A percentile compares a stretch with the other conserved stretches of the same genome.
These are phyloP conservation scores for Penicillium argentinense DNA, from an alignment of 495 filamentous ascomycete genomes.

Conservation along the genomic window DNA sequence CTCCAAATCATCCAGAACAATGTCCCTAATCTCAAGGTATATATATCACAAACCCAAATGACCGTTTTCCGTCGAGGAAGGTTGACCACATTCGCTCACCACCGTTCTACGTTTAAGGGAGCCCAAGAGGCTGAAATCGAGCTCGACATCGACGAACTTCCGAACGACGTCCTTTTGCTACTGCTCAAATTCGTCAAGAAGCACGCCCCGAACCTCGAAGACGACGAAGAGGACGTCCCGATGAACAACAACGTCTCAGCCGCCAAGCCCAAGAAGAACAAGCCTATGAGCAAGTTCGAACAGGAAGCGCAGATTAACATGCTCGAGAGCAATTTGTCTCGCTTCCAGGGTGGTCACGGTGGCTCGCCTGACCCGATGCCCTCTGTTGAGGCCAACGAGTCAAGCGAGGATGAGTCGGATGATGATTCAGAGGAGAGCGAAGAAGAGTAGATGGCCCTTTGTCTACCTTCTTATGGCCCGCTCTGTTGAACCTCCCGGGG, in stretches of 20 bases:
- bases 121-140: constrained; percentile 84
- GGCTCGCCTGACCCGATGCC: constrained; percentile 41
- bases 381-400: constrained; percentile 49
- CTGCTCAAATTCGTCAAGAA: constrained; percentile 76
- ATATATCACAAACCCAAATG: background rate
- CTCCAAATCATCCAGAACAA: constrained; percentile 90
- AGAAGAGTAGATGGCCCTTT: constrained; percentile 44
- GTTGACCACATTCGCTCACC: no score
- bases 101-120: constrained; percentile 41
- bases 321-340: constrained; percentile 59
- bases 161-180: constrained; percentile 68
- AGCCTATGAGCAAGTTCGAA: constrained; percentile 94
- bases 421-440: constrained; percentile 55
- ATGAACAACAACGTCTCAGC: constrained; percentile 46
- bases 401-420: constrained; percentile 52
- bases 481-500: no score
- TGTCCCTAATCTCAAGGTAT: constrained; percentile 71
- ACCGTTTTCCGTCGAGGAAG: no score
- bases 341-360: constrained; percentile 45
- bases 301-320: constrained; percentile 86
- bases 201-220: constrained; percentile 55
- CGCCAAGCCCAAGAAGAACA: constrained; percentile 90
- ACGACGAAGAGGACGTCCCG: constrained; percentile 45
- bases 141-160: constrained; percentile 84
- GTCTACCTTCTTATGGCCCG: background rate